These are phyloP conservation scores for Candida mesenterica DNA, from an alignment of 1,139 yeast species.

Conservation along the genomic window DNA sequence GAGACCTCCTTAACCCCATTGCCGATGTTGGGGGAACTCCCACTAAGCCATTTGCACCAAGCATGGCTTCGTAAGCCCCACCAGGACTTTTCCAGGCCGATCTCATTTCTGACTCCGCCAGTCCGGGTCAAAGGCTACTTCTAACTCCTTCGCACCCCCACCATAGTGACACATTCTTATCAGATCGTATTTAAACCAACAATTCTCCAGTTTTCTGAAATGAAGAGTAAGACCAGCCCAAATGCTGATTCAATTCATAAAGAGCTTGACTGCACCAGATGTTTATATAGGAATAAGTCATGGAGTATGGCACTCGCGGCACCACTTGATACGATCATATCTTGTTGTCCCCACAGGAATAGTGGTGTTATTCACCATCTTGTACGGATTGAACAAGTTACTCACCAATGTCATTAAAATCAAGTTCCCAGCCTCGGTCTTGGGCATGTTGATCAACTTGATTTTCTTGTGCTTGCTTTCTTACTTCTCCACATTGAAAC, in stretches of 20 bases:
- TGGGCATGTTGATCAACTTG: constrained; percentile 68
- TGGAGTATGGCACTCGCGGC: constrained; percentile 31
- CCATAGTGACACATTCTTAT: too few relatives aligned
- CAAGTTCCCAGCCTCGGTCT: constrained; percentile 71
- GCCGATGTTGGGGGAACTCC: too few relatives aligned
- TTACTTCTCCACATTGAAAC: constrained; percentile 3
- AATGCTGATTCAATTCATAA: too few relatives aligned
- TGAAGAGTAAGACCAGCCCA: too few relatives aligned
- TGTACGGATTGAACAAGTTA: constrained; percentile 65
- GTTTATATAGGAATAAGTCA: constrained; percentile 18
- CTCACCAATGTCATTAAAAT: constrained; percentile 50
- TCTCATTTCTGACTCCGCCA: too few relatives aligned
- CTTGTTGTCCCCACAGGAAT: constrained; percentile 38
- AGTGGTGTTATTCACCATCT: constrained; percentile 31
- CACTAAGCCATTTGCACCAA: too few relatives aligned
- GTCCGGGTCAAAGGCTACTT: too few relatives aligned
- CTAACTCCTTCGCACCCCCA: too few relatives aligned
- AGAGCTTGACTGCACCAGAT: constrained; percentile 6
- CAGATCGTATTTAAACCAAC: too few relatives aligned
- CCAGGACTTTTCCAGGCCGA: too few relatives aligned
- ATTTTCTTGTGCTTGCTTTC: constrained; percentile 40
- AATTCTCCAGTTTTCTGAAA: not conserved
- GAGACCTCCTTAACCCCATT: too few relatives aligned
- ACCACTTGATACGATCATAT: constrained; percentile 34
- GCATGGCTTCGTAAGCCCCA: too few relatives aligned